phyloP scores from a whole-genome alignment of 352 stramenopile genomes.

The Pythium phragmitis region DNA sequence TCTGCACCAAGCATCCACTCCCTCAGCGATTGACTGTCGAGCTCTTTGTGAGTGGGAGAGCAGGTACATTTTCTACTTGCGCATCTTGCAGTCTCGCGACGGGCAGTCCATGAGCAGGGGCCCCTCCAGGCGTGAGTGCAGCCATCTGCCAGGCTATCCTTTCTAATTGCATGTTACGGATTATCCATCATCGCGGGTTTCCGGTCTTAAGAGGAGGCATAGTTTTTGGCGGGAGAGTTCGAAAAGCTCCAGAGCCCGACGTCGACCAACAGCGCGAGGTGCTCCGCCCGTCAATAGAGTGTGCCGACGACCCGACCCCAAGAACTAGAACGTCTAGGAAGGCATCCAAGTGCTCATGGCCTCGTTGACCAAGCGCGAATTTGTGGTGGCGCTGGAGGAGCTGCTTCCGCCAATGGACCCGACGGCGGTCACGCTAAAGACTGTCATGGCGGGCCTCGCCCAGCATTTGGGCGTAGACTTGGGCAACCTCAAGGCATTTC shows the following conservation, averaged over 20 bases:
- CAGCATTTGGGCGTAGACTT: slow-evolving; percentile 44
- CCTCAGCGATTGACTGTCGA: not conserved
- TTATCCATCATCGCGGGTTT: slow-evolving; percentile 1
- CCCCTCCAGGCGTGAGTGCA: not conserved
- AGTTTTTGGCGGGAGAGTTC: slow-evolving; percentile 19
- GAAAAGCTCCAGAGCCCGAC: not conserved
- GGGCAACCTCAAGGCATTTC: slow-evolving; percentile 42
- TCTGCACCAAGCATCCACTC: slow-evolving; percentile 5
- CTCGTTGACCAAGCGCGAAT: slow-evolving; percentile 28
- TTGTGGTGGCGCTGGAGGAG: slow-evolving; percentile 38
- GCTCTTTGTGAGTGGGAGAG: not conserved
- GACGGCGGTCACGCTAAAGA: slow-evolving; percentile 42
- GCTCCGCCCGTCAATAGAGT: not conserved
- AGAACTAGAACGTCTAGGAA: not conserved
- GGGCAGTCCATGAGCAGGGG: not conserved
- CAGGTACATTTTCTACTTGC: not conserved
- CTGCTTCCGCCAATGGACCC: slow-evolving; percentile 63
- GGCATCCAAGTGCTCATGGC: slow-evolving; percentile 12
- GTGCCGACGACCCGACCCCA: not conserved
- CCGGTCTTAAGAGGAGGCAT: slow-evolving; percentile 6
- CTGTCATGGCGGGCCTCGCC: slow-evolving; percentile 54
- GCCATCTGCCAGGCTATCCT: slow-evolving; percentile 1
- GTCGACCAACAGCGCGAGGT: not conserved
- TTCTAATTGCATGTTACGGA: slow-evolving; percentile 1
- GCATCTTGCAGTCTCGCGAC: not conserved